Evolutionary conservation across 1,139 yeast genomes (phyloP).

Genomic region (Lodderomyces pseudojiufengensis): DNA sequence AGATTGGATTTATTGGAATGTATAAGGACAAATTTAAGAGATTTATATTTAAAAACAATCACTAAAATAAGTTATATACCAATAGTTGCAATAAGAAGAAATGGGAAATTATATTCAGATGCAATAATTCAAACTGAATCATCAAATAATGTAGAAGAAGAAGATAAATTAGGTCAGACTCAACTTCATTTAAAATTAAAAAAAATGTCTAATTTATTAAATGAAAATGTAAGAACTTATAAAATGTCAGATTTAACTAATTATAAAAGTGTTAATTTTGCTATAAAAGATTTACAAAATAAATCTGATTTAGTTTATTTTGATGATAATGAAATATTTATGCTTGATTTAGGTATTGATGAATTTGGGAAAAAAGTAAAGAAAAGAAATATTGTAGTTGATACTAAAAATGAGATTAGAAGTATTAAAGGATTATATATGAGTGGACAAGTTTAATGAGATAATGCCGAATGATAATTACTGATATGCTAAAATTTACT

Average conservation of each 20-base stretch:
- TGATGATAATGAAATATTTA: slow-evolving; percentile 13
- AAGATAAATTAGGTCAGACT: slow-evolving; percentile 28
- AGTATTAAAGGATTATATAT: slow-evolving; percentile 43
- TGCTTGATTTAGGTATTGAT: slow-evolving; percentile 3
- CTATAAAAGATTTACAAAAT: slow-evolving; percentile 36
- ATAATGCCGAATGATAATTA: neutral
- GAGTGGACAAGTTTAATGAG: slow-evolving; percentile 40
- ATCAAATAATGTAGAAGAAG: slow-evolving; percentile 14
- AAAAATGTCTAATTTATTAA: slow-evolving; percentile 22
- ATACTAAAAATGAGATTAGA: slow-evolving; percentile 39
- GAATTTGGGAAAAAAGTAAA: slow-evolving; percentile 10
- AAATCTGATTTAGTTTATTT: slow-evolving; percentile 37
- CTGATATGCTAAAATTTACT: slow-evolving; percentile 1
- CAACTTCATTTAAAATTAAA: slow-evolving; percentile 23
- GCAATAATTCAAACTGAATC: slow-evolving; percentile 34
- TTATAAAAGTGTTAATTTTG: slow-evolving; percentile 26
- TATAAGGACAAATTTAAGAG: slow-evolving; percentile 33
- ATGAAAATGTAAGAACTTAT: slow-evolving; percentile 26
- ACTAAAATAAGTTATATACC: slow-evolving; percentile 40
- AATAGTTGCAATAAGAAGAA: slow-evolving; percentile 33
- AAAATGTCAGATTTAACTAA: slow-evolving; percentile 33
- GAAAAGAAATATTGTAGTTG: slow-evolving; percentile 32
- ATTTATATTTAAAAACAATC: slow-evolving; percentile 33
- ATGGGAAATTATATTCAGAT: slow-evolving; percentile 36
- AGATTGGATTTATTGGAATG: slow-evolving; percentile 35